A percentile compares a stretch with the other conserved stretches of the same genome.
phyloP scores from a whole-genome alignment of 2,329 filamentous ascomycete genomes.

The Phaeosphaeriaceae sp. region DNA sequence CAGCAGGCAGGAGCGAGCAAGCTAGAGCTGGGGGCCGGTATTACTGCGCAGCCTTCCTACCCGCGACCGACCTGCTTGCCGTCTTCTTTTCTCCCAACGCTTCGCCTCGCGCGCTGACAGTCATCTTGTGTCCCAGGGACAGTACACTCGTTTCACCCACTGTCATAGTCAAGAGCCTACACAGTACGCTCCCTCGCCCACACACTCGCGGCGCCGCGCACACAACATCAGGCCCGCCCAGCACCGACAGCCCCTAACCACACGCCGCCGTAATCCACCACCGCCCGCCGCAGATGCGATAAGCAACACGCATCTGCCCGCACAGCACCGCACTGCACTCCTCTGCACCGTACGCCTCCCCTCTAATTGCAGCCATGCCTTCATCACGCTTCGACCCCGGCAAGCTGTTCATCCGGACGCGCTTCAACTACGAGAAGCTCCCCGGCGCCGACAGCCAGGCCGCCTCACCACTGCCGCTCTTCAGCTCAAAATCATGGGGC shows the following conservation, averaged over 20 bases:
- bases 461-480: slow-evolving; percentile 49
- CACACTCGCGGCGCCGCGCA: slow-evolving; percentile 6
- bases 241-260: slow-evolving; percentile 5
- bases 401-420: slow-evolving; percentile 52
- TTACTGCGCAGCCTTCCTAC: slow-evolving; percentile 16
- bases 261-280: not conserved
- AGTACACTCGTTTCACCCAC: slow-evolving; percentile 38
- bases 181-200: slow-evolving; percentile 12
- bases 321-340: slow-evolving; percentile 14
- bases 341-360: not conserved
- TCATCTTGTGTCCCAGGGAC: slow-evolving; percentile 25
- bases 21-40: slow-evolving; percentile 13
- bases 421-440: slow-evolving; percentile 56
- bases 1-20: not conserved
- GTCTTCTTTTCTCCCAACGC: slow-evolving; percentile 19
- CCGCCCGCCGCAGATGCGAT: slow-evolving; percentile 40
- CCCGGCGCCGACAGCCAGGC: slow-evolving; percentile 51
- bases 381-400: slow-evolving; percentile 52
- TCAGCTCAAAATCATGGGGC: slow-evolving; percentile 47
- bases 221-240: slow-evolving; percentile 17
- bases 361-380: slow-evolving; percentile 33
- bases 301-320: slow-evolving; percentile 26
- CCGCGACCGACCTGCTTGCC: slow-evolving; percentile 12
- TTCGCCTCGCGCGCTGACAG: slow-evolving; percentile 7
- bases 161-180: slow-evolving; percentile 11